Evolutionary conservation across 768 basidiomycete species (phyloP).

Genomic region (Boletus speciosus): DNA sequence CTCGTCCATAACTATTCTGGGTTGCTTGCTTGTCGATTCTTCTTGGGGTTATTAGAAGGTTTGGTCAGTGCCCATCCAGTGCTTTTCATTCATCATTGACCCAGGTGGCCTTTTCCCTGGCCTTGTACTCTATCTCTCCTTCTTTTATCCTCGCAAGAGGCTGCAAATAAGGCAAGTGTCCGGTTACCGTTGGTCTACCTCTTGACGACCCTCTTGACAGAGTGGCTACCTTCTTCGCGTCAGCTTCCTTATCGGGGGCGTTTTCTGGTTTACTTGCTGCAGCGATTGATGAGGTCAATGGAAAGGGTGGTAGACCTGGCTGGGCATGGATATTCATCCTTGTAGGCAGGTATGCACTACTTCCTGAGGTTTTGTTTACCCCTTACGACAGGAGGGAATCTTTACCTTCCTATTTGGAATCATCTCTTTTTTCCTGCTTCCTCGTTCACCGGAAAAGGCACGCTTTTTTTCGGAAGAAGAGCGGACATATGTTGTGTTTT

Average conservation of each 20-base stretch:
- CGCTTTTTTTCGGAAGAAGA: slow-evolving; percentile 52
- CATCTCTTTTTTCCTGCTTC: slow-evolving; percentile 46
- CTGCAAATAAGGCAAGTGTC: slow-evolving; percentile 23
- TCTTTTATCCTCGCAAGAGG: slow-evolving; percentile 37
- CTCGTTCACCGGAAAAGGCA: slow-evolving; percentile 41
- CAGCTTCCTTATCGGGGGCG: slow-evolving; percentile 53
- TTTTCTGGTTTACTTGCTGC: slow-evolving; percentile 64
- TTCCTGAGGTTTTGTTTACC: neutral
- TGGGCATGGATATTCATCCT: slow-evolving; percentile 64
- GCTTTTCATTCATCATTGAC: neutral
- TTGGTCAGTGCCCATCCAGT: slow-evolving; percentile 12
- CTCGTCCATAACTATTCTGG: slow-evolving; percentile 49
- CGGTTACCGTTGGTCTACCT: neutral
- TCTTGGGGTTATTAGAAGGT: slow-evolving; percentile 59
- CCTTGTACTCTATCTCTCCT: slow-evolving; percentile 54
- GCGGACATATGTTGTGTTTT: slow-evolving; percentile 40
- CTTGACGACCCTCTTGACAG: slow-evolving; percentile 16
- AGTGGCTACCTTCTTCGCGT: slow-evolving; percentile 37
- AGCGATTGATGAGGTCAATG: slow-evolving; percentile 54
- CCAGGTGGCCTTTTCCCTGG: slow-evolving; percentile 57
- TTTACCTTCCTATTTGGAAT: slow-evolving; percentile 61
- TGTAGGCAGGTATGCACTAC: slow-evolving; percentile 22
- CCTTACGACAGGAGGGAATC: slow-evolving; percentile 45
- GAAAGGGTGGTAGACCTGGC: slow-evolving; percentile 45
- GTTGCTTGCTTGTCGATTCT: slow-evolving; percentile 45